phyloP scores from a whole-genome alignment of 169 alveolate genomes.

The Besnoitia besnoiti region DNA sequence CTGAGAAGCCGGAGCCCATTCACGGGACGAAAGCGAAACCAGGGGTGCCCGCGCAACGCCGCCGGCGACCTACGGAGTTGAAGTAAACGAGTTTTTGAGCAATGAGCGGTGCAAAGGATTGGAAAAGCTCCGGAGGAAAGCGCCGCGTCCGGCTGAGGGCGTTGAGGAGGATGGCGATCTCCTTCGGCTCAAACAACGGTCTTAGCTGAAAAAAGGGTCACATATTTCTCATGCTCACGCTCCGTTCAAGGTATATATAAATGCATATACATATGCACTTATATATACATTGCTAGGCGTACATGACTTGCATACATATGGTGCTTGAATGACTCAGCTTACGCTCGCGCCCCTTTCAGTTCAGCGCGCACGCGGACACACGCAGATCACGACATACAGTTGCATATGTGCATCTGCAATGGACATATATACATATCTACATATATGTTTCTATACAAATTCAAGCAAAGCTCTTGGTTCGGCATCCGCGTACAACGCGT shows the following conservation, averaged over 20 bases:
- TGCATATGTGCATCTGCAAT: background rate
- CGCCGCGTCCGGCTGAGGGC: conserved; percentile 69
- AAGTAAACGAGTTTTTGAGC: background rate
- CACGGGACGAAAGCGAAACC: too few species aligned
- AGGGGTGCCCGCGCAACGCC: too few species aligned
- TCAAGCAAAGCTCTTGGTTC: too few species aligned
- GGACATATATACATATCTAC: background rate
- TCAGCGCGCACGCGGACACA: too few species aligned
- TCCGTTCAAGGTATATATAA: background rate
- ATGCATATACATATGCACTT: background rate
- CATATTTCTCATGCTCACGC: too few species aligned
- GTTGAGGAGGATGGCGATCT: conserved; percentile 70
- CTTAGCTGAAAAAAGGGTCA: conserved; percentile 26
- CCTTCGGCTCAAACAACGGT: conserved; percentile 66
- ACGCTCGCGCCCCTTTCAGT: too few species aligned
- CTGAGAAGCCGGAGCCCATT: too few species aligned
- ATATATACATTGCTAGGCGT: background rate
- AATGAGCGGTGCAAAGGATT: conserved; percentile 22
- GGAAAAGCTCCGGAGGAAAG: conserved; percentile 57
- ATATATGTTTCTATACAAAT: background rate
- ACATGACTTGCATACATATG: too few species aligned
- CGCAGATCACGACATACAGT: too few species aligned
- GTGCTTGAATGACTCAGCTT: too few species aligned
- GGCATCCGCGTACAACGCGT: too few species aligned
- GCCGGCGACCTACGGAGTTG: conserved; percentile 33